phyloP scores from a whole-genome alignment of 148 eudicot species.

The Chenopodium album region DNA sequence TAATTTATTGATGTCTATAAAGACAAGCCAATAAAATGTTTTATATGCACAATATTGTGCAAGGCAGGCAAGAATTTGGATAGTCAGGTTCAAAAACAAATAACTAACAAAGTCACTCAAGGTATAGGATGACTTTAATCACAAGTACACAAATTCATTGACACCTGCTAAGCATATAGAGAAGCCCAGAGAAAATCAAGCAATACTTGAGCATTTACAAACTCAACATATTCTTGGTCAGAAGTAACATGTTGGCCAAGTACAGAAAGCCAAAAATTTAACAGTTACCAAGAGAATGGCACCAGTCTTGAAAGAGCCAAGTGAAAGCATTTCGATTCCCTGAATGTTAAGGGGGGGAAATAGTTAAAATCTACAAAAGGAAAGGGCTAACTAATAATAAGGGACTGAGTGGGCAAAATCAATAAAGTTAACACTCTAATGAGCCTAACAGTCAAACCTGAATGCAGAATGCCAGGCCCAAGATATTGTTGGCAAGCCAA shows the following conservation, averaged over 20 bases:
- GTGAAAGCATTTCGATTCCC: conserved; percentile 99
- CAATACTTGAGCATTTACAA: neutral
- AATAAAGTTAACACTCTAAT: neutral
- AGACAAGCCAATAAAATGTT: neutral
- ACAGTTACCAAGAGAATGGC: conserved; percentile 81
- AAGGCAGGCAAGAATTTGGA: neutral
- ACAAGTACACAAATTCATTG: neutral
- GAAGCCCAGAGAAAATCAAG: neutral
- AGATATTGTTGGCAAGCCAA: conserved; percentile 91
- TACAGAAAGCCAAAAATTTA: neutral
- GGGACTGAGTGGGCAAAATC: neutral
- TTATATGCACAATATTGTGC: neutral
- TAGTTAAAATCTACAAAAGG: neutral
- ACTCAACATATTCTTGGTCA: neutral
- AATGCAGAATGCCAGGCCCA: conserved; percentile 94
- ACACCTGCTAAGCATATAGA: neutral
- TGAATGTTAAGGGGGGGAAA: conserved; percentile 27
- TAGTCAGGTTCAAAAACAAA: neutral
- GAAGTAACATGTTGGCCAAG: neutral
- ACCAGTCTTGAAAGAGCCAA: conserved; percentile 97
- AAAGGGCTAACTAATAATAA: neutral
- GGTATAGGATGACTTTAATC: neutral
- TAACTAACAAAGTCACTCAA: neutral
- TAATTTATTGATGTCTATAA: neutral
- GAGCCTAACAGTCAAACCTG: conserved; percentile 53